Evolutionary conservation across 371 early-diverging fungal species (phyloP).

Genomic region (Syncephalastrum sp.): DNA sequence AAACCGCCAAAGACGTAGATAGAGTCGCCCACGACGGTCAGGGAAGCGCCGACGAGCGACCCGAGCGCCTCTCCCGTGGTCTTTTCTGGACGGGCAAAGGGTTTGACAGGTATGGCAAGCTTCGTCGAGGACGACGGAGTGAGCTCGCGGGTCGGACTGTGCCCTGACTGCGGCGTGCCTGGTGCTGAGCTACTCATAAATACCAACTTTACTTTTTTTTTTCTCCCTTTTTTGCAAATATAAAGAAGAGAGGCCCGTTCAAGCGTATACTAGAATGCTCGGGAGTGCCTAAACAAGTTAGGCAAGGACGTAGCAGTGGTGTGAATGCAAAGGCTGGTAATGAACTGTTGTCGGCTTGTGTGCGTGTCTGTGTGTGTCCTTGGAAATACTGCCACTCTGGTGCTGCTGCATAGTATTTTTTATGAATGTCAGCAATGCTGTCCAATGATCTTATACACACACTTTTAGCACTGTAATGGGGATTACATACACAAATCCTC

Average conservation of each 20-base stretch:
- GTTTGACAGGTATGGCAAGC: conserved; percentile 17
- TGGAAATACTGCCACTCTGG: too few species aligned
- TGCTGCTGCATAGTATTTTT: too few species aligned
- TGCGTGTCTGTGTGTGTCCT: too few species aligned
- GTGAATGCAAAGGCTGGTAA: too few species aligned
- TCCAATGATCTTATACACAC: too few species aligned
- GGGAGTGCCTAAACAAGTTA: too few species aligned
- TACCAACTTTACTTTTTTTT: background rate
- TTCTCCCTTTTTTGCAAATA: background rate
- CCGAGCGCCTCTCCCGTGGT: conserved; percentile 53
- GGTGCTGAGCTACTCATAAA: conserved; percentile 21
- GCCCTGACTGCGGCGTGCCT: conserved; percentile 17
- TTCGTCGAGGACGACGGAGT: conserved; percentile 23
- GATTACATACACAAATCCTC: too few species aligned
- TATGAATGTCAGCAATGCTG: too few species aligned
- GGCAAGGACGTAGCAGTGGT: too few species aligned
- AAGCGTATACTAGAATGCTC: too few species aligned
- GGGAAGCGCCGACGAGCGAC: conserved; percentile 63
- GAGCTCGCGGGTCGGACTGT: conserved; percentile 15
- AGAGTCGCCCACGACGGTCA: conserved; percentile 45
- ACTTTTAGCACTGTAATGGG: too few species aligned
- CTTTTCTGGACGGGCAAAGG: conserved; percentile 29
- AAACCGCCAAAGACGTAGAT: conserved; percentile 72
- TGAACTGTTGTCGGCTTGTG: too few species aligned
- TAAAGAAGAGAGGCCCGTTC: background rate